These are phyloP conservation scores for Oenanthe sinensis DNA, from an alignment of 129 eudicot genomes.

Conservation along the genomic window DNA sequence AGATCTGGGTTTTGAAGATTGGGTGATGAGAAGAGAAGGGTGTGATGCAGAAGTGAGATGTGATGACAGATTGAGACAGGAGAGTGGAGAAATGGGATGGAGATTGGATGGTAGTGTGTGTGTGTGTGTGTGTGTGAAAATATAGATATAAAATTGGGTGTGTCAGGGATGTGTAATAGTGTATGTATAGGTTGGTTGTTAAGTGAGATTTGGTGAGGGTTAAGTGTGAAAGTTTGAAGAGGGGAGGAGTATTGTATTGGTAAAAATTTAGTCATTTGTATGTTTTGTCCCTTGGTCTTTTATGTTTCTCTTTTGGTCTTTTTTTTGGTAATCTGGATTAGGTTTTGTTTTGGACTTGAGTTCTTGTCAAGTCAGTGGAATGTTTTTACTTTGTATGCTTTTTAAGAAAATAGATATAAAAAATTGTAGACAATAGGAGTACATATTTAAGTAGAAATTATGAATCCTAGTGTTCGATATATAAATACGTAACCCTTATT, in stretches of 20 bases:
- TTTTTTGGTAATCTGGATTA: background rate
- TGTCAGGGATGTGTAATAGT: background rate
- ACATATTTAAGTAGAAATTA: too few relatives aligned
- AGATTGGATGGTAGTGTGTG: background rate
- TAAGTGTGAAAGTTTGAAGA: background rate
- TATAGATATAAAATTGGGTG: background rate
- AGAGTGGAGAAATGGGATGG: constrained; percentile 5
- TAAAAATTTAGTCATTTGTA: background rate
- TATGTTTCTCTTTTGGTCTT: background rate
- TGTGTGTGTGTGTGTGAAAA: background rate
- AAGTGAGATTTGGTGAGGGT: constrained; percentile 3
- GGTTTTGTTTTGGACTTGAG: background rate
- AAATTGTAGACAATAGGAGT: too few relatives aligned
- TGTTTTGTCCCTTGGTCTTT: background rate
- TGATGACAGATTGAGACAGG: constrained; percentile 2
- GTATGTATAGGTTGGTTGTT: background rate
- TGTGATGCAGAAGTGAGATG: background rate
- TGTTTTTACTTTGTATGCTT: background rate
- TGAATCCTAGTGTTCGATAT: too few relatives aligned
- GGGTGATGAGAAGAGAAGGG: background rate
- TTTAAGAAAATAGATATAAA: too few relatives aligned
- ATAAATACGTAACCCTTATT: too few relatives aligned
- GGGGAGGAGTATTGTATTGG: background rate
- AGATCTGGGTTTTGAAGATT: background rate
- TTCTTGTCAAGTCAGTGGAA: background rate